These are phyloP conservation scores for Multifurca ochricompacta DNA, from an alignment of 768 basidiomycete genomes.

Conservation along the genomic window DNA sequence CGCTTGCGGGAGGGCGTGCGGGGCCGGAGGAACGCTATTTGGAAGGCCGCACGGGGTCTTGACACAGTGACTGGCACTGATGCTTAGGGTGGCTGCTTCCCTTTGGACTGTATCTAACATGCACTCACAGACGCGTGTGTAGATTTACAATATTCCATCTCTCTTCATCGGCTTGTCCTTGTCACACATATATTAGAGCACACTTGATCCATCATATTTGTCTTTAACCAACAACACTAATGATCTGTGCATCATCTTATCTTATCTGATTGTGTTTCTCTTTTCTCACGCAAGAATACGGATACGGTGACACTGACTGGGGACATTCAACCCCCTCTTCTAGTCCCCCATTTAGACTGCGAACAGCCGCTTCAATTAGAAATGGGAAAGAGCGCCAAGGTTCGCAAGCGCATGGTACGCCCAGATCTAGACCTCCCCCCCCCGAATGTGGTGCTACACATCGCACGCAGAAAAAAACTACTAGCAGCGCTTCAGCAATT, in stretches of 20 bases:
- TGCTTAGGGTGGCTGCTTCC: neutral
- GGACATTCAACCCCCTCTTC: too few relatives aligned
- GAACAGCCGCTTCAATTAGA: neutral
- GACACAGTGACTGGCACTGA: constrained; percentile 1
- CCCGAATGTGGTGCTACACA: neutral
- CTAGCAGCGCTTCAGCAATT: constrained; percentile 2
- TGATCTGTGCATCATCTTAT: constrained; percentile 12
- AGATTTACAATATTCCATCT: neutral
- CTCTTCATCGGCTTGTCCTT: neutral
- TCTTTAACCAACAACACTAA: too few relatives aligned
- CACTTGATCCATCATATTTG: neutral
- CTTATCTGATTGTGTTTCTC: constrained; percentile 1
- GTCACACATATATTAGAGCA: constrained; percentile 4
- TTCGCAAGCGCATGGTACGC: constrained; percentile 53
- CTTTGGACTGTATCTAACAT: neutral
- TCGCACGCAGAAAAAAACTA: constrained; percentile 24
- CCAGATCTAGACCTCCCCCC: neutral
- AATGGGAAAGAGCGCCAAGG: constrained; percentile 65
- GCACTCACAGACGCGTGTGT: neutral
- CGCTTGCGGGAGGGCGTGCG: constrained; percentile 83
- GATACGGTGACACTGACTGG: neutral
- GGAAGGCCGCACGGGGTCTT: constrained; percentile 26
- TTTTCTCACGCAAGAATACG: neutral
- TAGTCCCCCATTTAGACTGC: too few relatives aligned
- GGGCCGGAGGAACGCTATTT: constrained; percentile 53